A percentile compares a stretch with the other conserved stretches of the same genome.
Conservation (phyloP, 148 eudicot genomes). For the Camellia lanceoleosa region DNA sequence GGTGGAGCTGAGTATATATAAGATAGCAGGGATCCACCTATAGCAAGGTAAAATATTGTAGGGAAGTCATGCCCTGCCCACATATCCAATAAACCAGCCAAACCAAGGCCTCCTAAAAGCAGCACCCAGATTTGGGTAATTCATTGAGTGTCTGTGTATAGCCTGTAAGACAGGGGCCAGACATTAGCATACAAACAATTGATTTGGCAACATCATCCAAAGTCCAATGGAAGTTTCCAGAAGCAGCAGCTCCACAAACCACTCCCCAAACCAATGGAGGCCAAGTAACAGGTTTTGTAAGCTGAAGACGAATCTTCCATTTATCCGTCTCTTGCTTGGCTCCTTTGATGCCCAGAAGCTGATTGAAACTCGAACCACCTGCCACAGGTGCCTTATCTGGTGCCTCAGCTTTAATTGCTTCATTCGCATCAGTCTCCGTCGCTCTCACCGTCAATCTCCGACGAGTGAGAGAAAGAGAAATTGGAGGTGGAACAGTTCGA, state of each 20-base stretch:
- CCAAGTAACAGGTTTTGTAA: conserved; percentile 96
- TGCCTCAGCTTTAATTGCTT: conserved; percentile 69
- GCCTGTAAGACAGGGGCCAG: conserved; percentile 93
- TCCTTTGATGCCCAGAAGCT: conserved; percentile 93
- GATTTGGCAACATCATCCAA: conserved; percentile 87
- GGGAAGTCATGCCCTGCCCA: conserved; percentile 95
- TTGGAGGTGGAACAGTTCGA: conserved; percentile 30
- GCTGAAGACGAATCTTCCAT: conserved; percentile 98
- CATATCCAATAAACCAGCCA: conserved; percentile 81
- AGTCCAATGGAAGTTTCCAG: conserved; percentile 96
- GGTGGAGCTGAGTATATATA: conserved; percentile 99
- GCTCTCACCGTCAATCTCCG: conserved; percentile 65
- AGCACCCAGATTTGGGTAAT: conserved; percentile 94
- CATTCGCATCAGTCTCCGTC: conserved; percentile 70
- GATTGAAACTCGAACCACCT: conserved; percentile 79
- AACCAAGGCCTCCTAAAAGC: conserved; percentile 76
- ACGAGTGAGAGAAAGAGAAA: conserved; percentile 38
- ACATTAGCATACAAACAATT: conserved; percentile 87
- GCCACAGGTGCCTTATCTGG: conserved; percentile 81
- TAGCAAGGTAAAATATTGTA: conserved; percentile 71
- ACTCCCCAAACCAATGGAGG: conserved; percentile 99
- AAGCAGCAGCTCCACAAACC: conserved; percentile 99
- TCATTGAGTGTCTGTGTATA: conserved; percentile 96
- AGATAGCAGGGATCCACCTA: conserved; percentile 87
- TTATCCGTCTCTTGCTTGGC: conserved; percentile 83